Base-by-base conservation (phyloP, 2,329 filamentous ascomycete species). In the Fusarium humuli region DNA sequence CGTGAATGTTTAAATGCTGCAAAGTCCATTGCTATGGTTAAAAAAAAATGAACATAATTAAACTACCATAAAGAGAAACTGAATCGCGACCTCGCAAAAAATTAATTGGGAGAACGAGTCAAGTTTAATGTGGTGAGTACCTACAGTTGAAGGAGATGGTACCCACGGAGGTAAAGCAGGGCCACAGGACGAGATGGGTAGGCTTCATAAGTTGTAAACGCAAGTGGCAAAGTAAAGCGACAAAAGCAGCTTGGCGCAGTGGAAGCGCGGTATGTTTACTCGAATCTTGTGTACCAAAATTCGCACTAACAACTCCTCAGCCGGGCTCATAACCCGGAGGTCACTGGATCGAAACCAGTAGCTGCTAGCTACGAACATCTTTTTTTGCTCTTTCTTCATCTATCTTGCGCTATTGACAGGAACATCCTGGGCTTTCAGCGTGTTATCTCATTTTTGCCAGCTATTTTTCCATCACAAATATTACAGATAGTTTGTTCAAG, bases 261-360 rank as follows among this genome's bases (percentile, higher is more conserved):
- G 61, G 61, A 65, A 65, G 61, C 61, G 61, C 61, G 60, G 61
- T 65, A 65, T 22, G 61, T 65, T 25, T 14, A 18, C 20, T 22
- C 22, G 20, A 22, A 41, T 45, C 23, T 9, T 46, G 18, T 4
- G 10, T 9, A 30, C 8, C 8, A 11, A 8, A 30, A 20, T 25
- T 23, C 16, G 13, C 20, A 65, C 60, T 65, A 50, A 65, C 60
- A 18, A 48, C 25, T 16, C 18, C 25, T 11, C 13, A 65, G 34
- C 77, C 64, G 22, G 71, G 71, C 63, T 66, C 63, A 66, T 66
- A 66, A 66, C 63, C 63, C 62, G 64, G 64, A 66, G 63, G 63
- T 48, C 63, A 48, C 32, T 40, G 46, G 63, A 66, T 66, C 63
- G 63, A 66, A 66, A 66, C 63, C 46, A 40, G 32, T 65, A 66